Percentiles rank a stretch among this genome's conserved stretches.
phyloP scores from a whole-genome alignment of 148 eudicot genomes.

The Vaccinium macrocarpon region DNA sequence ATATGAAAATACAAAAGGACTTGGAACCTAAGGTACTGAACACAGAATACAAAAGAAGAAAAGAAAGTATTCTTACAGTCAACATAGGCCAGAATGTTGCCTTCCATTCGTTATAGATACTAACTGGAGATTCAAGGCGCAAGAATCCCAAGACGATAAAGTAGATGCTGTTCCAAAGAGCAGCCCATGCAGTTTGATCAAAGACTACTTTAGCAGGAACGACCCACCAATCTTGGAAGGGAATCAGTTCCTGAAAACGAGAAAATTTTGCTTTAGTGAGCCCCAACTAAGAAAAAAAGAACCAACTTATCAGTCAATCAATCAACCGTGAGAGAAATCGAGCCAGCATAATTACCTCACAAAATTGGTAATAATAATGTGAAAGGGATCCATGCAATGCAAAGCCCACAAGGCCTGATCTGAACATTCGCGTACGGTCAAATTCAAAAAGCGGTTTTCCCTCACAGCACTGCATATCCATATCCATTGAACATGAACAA shows the following conservation, averaged over 20 bases:
- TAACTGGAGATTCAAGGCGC: constrained; percentile 76
- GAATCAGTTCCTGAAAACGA: constrained; percentile 63
- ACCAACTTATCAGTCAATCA: constrained; percentile 3
- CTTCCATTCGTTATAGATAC: constrained; percentile 60
- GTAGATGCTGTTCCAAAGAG: constrained; percentile 93
- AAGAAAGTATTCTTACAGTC: constrained; percentile 55
- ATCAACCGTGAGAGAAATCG: background rate
- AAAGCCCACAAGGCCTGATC: constrained; percentile 93
- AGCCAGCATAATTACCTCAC: constrained; percentile 58
- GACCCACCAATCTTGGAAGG: constrained; percentile 92
- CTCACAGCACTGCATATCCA: constrained; percentile 71
- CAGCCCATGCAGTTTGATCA: constrained; percentile 93
- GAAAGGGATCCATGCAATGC: constrained; percentile 93
- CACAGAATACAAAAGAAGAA: background rate
- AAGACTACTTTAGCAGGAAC: constrained; percentile 84
- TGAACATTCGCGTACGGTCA: constrained; percentile 83
- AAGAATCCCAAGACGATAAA: constrained; percentile 63
- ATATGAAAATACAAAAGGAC: background rate
- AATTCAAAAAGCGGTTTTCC: constrained; percentile 93
- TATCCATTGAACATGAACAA: constrained; percentile 9
- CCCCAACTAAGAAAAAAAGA: background rate
- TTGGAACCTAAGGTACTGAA: background rate
- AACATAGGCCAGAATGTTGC: constrained; percentile 90
- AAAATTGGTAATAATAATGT: constrained; percentile 88
- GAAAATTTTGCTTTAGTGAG: constrained; percentile 1